Conservation (phyloP, 2,329 filamentous ascomycete genomes). For the Alternaria gansuensis region DNA sequence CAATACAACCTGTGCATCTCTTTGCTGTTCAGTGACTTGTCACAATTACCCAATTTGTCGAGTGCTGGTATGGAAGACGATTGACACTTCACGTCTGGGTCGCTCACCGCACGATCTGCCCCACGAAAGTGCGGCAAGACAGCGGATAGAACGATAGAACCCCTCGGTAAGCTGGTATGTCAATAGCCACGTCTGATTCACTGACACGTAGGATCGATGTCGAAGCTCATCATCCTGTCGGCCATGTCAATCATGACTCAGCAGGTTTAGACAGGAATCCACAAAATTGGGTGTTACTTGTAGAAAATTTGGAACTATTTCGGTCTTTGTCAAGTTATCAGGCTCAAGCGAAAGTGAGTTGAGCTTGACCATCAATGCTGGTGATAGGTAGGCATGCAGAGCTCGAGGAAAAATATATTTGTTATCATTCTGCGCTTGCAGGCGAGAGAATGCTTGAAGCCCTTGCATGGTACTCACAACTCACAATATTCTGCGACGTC, state of each 20-base stretch:
- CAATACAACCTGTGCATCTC: too few relatives aligned
- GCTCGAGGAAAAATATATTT: neutral
- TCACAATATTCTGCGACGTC: too few relatives aligned
- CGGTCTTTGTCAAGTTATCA: neutral
- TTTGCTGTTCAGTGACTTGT: neutral
- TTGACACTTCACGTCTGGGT: neutral
- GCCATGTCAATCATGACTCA: fast-evolving
- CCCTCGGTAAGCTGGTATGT: neutral
- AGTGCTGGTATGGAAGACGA: neutral
- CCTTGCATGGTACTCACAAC: neutral
- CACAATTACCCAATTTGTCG: neutral
- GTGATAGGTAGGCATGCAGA: neutral
- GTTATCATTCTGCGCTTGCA: neutral
- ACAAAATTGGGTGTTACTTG: neutral
- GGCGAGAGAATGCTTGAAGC: neutral
- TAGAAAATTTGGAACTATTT: neutral
- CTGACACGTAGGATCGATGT: neutral
- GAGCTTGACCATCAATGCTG: neutral
- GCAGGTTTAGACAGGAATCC: too few relatives aligned
- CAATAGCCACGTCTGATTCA: neutral
- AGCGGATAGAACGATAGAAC: neutral
- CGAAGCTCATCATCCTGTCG: neutral
- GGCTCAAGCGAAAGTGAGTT: neutral
- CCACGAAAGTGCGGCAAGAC: neutral
- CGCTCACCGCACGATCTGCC: neutral